Base-by-base conservation (phyloP, 805 yeast species). In the Saturnispora quitensis region DNA sequence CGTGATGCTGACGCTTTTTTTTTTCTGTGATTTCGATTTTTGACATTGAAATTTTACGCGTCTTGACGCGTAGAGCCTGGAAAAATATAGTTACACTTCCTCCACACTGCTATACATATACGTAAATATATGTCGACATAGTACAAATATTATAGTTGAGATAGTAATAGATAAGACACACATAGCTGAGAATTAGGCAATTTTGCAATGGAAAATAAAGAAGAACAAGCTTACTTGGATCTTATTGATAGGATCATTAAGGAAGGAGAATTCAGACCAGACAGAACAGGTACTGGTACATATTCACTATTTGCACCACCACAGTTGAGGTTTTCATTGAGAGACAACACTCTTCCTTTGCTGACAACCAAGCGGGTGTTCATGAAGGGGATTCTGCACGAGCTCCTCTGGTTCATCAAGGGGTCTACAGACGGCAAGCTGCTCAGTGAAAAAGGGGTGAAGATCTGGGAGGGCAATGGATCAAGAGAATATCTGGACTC, bases 381-480 rank as follows among this genome's bases (percentile, higher is more conserved):
- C 64, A 81, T 89, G 56, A 84, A 85, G 57, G 99, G 90, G 9
- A 89, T 93, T 43, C 78, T 91, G 34, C 81, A 88, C 57, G 99
- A 93, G 66, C 73, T 93, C 31, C 73, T 93, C 13, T 93, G 99
- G 99, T 93, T 93, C 63, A 77, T 93, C 8, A 73, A 80, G 4
- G 99, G 98, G 0, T 79, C 83, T 56, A 93, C 99, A 0, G 95
- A 91, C 64, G 95, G 93, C 36, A 85, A 84, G 57, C 73, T 77
- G 56, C 72, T 93, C 43, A 72, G 84, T 15, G 95, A 84, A 3
- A 78, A 84, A 58, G 96, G 96, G 35, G 95, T 93, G n/a, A 90
- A 82, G 63, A 93, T 93, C 51, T 93, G 99, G 99, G 99, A 93
- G 67, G 99, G 99, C 17, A 93, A 93, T 66, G 99, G 98, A 10